Evolutionary conservation across 805 yeast genomes (phyloP).

Genomic region (Lachancea dasiensis): DNA sequence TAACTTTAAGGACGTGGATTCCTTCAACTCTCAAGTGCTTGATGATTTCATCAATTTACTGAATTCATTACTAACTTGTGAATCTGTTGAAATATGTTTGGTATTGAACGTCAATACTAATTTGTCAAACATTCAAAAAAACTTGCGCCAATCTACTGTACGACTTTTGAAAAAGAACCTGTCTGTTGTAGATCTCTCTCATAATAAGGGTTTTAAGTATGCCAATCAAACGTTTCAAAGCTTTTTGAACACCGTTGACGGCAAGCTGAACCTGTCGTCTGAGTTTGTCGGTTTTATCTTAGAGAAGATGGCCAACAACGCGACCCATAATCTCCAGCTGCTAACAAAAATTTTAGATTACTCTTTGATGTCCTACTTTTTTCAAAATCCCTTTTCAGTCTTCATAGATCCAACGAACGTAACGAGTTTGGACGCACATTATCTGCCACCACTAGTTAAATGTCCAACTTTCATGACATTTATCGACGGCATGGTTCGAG

Average conservation of each 20-base stretch:
- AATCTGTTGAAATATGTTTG: constrained; percentile 24
- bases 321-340: constrained; percentile 29
- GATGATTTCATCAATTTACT: constrained; percentile 27
- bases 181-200: constrained; percentile 27
- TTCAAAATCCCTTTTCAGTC: constrained; percentile 31
- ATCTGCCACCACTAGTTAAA: constrained; percentile 22
- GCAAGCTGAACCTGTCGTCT: constrained; percentile 29
- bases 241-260: constrained; percentile 32
- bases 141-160: constrained; percentile 28
- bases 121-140: constrained; percentile 30
- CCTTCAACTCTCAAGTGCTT: constrained; percentile 24
- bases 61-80: constrained; percentile 24
- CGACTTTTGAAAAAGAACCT: constrained; percentile 26
- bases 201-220: constrained; percentile 30
- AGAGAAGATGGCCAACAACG: constrained; percentile 30
- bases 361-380: constrained; percentile 32
- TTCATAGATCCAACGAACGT: constrained; percentile 33
- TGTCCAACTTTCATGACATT: constrained; percentile 34
- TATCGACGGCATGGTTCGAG: constrained; percentile 27
- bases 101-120: constrained; percentile 32
- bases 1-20: constrained; percentile 32
- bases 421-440: constrained; percentile 24
- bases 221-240: constrained; percentile 31
- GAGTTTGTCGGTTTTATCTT: constrained; percentile 28
- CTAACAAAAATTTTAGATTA: constrained; percentile 31